Evolutionary conservation across 1,284 basidiomycete genomes (phyloP), one percentile per base, ranked within the genome.

Genomic region (Moniliella sp.): DNA sequence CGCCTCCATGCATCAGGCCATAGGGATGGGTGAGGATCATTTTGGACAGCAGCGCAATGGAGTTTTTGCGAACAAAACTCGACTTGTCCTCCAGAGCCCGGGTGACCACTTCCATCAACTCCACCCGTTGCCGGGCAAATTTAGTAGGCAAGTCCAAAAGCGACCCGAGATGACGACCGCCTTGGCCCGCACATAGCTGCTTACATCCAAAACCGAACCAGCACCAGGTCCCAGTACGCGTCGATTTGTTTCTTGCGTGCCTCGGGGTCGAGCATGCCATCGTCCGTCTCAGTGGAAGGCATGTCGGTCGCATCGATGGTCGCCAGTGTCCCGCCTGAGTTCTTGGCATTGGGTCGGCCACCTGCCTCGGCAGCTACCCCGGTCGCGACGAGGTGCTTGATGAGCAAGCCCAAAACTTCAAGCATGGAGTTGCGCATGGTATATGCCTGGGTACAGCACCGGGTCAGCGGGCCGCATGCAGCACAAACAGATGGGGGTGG

Each of bases 11-110:
- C 61, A 79, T 69, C 5, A 72, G 53, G 0, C 77, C 78, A 56
- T 80, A 94, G 1, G 88, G 86, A 64, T 99, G 88, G 0, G 84
- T 93, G 39, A 72, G 50, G 26, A 97, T 66, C 15, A 97, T 66
- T 50, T 74, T 73, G 29, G 72, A 72, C 18, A 97, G 64, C 4
- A 93, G 65, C 12, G 71, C 69, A 31, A 82, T 76, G 7, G 84
- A 78, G 37, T 72, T 73, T 61, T 83, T 83, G 45, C 88, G 69
- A 9, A 91, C 88, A 8, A 71, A 74, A 18, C 79, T 74, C 1
- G 74, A 75, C 64, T 94, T 94, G 66, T 97, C 91, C 47, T 83
- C 75, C 33, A 99, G 67, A 4, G 79, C 75, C 4, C 68, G 72
- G 21, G 80, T 72, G 0, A 81, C 78, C 15, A 74, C 71, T 29